phyloP scores from a whole-genome alignment of 345 rosid genomes.

The Pistacia atlantica region DNA sequence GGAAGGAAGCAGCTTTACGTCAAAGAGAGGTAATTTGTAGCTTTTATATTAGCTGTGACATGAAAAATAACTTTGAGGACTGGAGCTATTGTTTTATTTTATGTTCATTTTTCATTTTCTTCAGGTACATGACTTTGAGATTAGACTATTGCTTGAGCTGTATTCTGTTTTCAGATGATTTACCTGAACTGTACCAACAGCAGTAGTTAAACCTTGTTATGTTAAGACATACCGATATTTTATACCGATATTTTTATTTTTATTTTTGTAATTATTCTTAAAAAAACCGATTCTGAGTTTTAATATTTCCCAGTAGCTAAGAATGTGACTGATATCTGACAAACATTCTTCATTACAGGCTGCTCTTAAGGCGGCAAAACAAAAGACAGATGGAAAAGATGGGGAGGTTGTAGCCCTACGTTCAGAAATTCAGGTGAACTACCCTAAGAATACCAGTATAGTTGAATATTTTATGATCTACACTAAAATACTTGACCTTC shows the following conservation, averaged over 20 bases:
- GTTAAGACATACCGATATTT: not conserved
- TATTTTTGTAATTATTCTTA: not conserved
- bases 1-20: slow-evolving; percentile 91
- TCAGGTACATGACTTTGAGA: slow-evolving; percentile 6
- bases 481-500: slow-evolving; percentile 22
- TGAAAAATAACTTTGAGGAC: not conserved
- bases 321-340: slow-evolving; percentile 10
- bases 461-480: slow-evolving; percentile 18
- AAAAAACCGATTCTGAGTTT: not conserved
- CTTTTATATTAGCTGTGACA: slow-evolving; percentile 5
- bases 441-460: slow-evolving; percentile 23
- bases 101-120: slow-evolving; percentile 8
- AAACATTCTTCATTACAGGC: slow-evolving; percentile 51
- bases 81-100: not conserved
- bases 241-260: not conserved
- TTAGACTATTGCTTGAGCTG: slow-evolving; percentile 5
- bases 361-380: slow-evolving; percentile 87
- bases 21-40: slow-evolving; percentile 72
- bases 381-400: slow-evolving; percentile 70
- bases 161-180: slow-evolving; percentile 10
- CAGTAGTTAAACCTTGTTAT: not conserved
- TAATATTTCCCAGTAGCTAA: not conserved
- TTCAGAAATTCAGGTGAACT: slow-evolving; percentile 78
- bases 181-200: slow-evolving; percentile 4
- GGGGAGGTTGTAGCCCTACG: slow-evolving; percentile 73